Base-by-base conservation (phyloP, 345 rosid genomes). In the Abelmoschus esculentus region DNA sequence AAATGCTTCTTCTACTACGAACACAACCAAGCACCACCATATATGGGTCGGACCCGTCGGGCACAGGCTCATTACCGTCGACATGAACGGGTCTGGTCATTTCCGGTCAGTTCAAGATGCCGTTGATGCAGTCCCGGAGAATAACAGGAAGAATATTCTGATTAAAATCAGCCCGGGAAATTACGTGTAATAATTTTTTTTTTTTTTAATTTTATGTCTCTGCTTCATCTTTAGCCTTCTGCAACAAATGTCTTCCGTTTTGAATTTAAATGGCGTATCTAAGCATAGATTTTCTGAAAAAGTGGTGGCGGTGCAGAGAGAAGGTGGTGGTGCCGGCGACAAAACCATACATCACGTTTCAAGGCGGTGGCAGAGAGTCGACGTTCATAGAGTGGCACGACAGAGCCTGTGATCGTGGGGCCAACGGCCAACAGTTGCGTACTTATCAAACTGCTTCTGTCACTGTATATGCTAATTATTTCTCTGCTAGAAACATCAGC, bases 351-450 rank as follows among this genome's bases (percentile, higher is more conserved):
- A 81, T 90, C 46, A 93, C 96, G 34, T 89, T 93, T 70, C 86
- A 89, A 79, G 98, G 98, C 1, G 90, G 86, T 0, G 98, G 98
- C 49, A 84, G 89, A 57, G 95, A 84, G 32, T 77, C 76, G 78
- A 91, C 97, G 36, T 81, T 84, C 76, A 85, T 93, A 19, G 98
- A 93, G 74, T 93, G 98, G 98, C 98, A 93, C 60, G 98, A 93
- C 74, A 81, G 97, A 68, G 98, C 98, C 0, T 77, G 88, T 5
- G 98, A 93, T 76, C 97, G 85, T 9, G 98, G 92, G 6, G 76
- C 90, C 32, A 81, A 87, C 3, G 97, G 97, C 65, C 96, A 93
- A 63, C 96, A 87, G 77, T 77, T 93, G 22, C 96, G 97, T 15
- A 93, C 97, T 36, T 93, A 93, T 82, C 84, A 86, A 63, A 91